Evolutionary conservation across 441 rosid genomes (phyloP).

Genomic region (Populus hybrid): DNA sequence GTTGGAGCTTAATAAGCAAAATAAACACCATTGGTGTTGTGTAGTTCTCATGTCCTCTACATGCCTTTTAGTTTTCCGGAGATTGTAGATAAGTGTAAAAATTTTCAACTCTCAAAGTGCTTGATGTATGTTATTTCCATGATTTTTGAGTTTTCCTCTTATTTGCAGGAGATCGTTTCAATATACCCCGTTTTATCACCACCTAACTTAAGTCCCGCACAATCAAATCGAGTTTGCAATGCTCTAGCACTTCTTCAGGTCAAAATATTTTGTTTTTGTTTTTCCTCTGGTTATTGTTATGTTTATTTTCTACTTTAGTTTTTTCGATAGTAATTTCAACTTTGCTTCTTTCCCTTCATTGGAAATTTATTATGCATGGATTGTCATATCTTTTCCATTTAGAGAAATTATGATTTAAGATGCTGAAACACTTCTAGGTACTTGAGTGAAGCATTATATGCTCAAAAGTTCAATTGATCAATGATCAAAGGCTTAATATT

Average conservation of each 20-base stretch:
- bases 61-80: neutral
- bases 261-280: neutral
- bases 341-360: neutral
- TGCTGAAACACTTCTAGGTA: neutral
- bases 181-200: conserved; percentile 96
- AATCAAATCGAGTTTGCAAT: conserved; percentile 96
- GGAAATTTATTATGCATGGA: neutral
- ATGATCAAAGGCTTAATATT: neutral
- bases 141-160: conserved; percentile 12
- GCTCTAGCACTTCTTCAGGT: conserved; percentile 99
- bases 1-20: neutral
- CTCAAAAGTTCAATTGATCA: neutral
- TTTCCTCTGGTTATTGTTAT: neutral
- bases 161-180: conserved; percentile 86
- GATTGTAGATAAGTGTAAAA: neutral
- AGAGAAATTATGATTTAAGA: neutral
- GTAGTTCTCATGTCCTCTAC: neutral
- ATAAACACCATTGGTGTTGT: neutral
- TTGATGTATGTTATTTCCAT: neutral
- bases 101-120: neutral
- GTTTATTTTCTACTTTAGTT: neutral
- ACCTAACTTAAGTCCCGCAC: conserved; percentile 85
- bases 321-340: neutral
- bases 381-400: neutral
- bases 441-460: neutral